Conservation (phyloP, 2,329 filamentous ascomycete species). For the Colletotrichum zoysiae region DNA sequence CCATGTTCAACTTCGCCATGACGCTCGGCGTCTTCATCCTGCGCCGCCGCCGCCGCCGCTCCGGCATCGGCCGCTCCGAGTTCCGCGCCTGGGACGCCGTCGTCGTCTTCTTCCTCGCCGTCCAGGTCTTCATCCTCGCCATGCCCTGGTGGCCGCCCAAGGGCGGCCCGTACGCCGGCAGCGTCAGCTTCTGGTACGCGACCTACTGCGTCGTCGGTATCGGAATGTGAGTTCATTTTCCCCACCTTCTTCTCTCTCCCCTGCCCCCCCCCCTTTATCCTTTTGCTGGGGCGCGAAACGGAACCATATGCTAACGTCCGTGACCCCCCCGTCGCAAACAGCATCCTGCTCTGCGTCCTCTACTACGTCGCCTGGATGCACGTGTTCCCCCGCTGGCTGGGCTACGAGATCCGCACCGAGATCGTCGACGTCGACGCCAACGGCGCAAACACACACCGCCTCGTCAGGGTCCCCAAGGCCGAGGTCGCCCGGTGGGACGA, state of each 20-base stretch:
- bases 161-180: constrained; percentile 69
- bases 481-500: constrained; percentile 69
- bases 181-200: constrained; percentile 80
- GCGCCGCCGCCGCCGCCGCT: constrained; percentile 64
- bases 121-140: constrained; percentile 72
- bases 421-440: constrained; percentile 61
- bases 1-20: constrained; percentile 69
- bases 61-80: constrained; percentile 60
- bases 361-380: constrained; percentile 73
- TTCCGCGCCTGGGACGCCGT: constrained; percentile 72
- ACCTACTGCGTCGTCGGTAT: constrained; percentile 76
- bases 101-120: constrained; percentile 69
- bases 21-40: constrained; percentile 69
- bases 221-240: constrained; percentile 65
- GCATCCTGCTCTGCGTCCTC: constrained; percentile 63
- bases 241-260: background rate
- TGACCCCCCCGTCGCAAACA: constrained; percentile 44
- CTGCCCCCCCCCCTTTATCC: no score
- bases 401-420: constrained; percentile 68
- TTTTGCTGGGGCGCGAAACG: no score
- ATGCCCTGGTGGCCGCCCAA: constrained; percentile 80
- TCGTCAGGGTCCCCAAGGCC: constrained; percentile 66
- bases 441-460: constrained; percentile 57
- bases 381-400: constrained; percentile 63
- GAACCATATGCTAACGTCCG: background rate